Percentiles rank a stretch among this genome's conserved stretches.
Conservation (phyloP, 257 asterid genomes). For the Scutellaria minor region DNA sequence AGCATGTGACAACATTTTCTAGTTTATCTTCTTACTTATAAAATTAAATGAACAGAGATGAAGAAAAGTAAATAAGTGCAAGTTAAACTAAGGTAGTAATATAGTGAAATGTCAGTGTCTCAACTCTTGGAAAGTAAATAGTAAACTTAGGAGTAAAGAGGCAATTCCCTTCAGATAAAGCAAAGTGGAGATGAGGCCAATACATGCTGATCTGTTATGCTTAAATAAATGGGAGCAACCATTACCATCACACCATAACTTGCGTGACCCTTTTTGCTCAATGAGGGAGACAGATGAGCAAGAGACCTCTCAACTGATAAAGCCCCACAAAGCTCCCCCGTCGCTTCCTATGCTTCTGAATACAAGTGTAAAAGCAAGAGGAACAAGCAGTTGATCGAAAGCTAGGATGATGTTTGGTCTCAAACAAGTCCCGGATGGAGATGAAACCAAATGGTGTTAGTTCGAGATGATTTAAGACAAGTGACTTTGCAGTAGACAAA, state of each 20-base stretch:
- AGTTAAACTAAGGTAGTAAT: too few species aligned
- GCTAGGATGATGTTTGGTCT: too few species aligned
- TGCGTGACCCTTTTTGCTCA: constrained; percentile 15
- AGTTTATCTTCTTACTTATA: not conserved
- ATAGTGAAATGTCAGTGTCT: not conserved
- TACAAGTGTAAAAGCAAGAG: too few species aligned
- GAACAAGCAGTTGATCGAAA: too few species aligned
- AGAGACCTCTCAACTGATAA: constrained; percentile 7
- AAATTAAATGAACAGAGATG: too few species aligned
- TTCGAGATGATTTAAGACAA: too few species aligned
- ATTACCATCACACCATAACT: constrained; percentile 10
- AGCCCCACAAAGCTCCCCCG: too few species aligned
- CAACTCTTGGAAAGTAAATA: not conserved
- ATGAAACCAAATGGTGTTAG: too few species aligned
- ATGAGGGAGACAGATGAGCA: constrained; percentile 33
- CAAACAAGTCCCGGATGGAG: too few species aligned
- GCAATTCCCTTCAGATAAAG: constrained; percentile 35
- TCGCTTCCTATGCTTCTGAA: too few species aligned
- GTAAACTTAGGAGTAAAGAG: constrained; percentile 24
- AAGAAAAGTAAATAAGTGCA: too few species aligned
- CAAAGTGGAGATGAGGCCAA: constrained; percentile 28
- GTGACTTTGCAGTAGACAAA: too few species aligned
- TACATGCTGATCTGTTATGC: constrained; percentile 25
- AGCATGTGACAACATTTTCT: constrained; percentile 30
- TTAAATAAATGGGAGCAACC: constrained; percentile 19